These are phyloP conservation scores for Cyclaneusma minus DNA, from an alignment of 2,329 filamentous ascomycete species.

Conservation along the genomic window DNA sequence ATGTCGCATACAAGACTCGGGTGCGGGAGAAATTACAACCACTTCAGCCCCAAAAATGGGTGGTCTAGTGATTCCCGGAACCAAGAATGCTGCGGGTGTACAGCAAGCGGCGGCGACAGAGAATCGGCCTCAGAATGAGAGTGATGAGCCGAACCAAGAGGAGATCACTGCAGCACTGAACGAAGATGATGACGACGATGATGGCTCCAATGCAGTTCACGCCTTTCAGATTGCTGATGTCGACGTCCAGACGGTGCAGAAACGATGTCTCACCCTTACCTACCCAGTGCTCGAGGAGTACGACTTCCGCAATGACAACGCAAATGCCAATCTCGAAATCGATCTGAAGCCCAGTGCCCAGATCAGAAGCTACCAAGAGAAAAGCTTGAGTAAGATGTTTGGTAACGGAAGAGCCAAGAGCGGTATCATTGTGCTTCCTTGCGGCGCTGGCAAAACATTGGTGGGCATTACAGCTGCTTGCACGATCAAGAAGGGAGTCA, in stretches of 20 bases:
- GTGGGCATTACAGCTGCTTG: constrained; percentile 98
- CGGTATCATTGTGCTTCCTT: constrained; percentile 92
- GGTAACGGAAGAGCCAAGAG: constrained; percentile 94
- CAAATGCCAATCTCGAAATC: constrained; percentile 85
- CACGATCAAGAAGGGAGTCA: constrained; percentile 91
- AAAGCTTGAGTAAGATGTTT: constrained; percentile 98
- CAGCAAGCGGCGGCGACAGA: constrained; percentile 46
- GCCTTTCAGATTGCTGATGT: constrained; percentile 80
- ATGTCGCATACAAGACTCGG: constrained; percentile 59
- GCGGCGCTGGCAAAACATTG: constrained; percentile 90
- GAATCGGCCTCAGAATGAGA: constrained; percentile 27
- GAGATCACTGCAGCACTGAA: constrained; percentile 60
- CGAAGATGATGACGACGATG: constrained; percentile 68
- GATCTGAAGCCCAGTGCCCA: constrained; percentile 79
- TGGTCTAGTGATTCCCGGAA: constrained; percentile 82
- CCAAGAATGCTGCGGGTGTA: constrained; percentile 79
- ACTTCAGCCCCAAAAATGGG: constrained; percentile 75
- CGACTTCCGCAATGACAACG: constrained; percentile 82
- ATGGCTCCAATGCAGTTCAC: constrained; percentile 76
- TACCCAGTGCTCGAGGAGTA: constrained; percentile 92
- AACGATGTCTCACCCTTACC: constrained; percentile 73
- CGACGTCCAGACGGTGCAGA: constrained; percentile 73
- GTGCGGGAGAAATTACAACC: constrained; percentile 54
- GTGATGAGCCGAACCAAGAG: constrained; percentile 39
- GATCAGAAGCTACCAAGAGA: constrained; percentile 91